phyloP scores from a whole-genome alignment of 2,329 filamentous ascomycete genomes.

The Botrytis pseudocinerea region DNA sequence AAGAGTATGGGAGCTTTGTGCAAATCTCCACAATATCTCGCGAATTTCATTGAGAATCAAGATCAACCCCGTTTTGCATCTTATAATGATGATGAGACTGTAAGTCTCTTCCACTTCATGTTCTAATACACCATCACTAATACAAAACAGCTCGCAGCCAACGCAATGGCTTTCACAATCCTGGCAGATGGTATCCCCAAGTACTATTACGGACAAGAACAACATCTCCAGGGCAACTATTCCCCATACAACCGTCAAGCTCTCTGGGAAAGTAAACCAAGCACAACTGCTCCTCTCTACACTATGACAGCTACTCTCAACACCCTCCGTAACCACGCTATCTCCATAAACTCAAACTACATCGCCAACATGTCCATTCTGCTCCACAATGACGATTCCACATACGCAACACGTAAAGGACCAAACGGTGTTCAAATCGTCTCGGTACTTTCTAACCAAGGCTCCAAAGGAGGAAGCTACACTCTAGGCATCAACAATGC shows the following conservation, averaged over 20 bases:
- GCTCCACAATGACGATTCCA: constrained; percentile 26
- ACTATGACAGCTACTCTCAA: constrained; percentile 38
- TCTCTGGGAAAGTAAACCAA: constrained; percentile 45
- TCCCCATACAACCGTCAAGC: constrained; percentile 48
- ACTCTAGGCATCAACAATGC: constrained; percentile 16
- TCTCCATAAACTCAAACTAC: constrained; percentile 22
- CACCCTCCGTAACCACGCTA: constrained; percentile 27
- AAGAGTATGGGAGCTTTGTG: constrained; percentile 23
- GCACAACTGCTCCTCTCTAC: constrained; percentile 44
- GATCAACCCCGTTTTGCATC: constrained; percentile 46
- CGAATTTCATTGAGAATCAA: constrained; percentile 46
- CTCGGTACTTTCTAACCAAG: constrained; percentile 45
- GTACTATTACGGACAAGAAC: constrained; percentile 56
- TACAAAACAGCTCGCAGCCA: constrained; percentile 44
- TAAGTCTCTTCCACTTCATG: constrained; percentile 4
- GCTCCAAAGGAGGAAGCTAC: constrained; percentile 29
- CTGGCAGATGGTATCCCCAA: constrained; percentile 53
- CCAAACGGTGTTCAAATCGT: constrained; percentile 25
- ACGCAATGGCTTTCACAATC: constrained; percentile 50
- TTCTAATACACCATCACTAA: not conserved
- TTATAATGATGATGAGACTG: constrained; percentile 27
- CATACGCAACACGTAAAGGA: constrained; percentile 29
- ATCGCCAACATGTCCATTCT: constrained; percentile 23
- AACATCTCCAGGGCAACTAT: constrained; percentile 46
- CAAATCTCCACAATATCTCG: constrained; percentile 42